A percentile compares a stretch with the other conserved stretches of the same genome.
Conservation (phyloP, 2,329 filamentous ascomycete species). For the Cladosporium sp. region DNA sequence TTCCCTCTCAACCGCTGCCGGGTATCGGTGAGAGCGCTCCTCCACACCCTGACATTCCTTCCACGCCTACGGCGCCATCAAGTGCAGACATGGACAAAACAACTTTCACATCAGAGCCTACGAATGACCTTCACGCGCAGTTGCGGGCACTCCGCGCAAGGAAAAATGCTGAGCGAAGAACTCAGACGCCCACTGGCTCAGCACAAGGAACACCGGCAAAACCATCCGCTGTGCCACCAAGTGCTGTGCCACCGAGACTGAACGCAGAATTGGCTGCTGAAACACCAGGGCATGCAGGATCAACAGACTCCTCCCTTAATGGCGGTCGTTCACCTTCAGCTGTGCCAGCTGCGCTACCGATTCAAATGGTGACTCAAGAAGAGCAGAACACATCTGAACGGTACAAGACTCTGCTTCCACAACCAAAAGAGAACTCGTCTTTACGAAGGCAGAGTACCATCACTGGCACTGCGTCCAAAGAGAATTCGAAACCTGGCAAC, state of each 20-base stretch:
- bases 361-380: conserved; percentile 24
- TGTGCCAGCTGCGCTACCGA: conserved; percentile 28
- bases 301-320: conserved; percentile 16
- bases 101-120: conserved; percentile 13
- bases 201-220: conserved; percentile 1
- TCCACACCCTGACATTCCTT: conserved; percentile 14
- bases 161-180: neutral
- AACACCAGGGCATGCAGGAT: conserved; percentile 13
- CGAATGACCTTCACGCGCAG: conserved; percentile 13
- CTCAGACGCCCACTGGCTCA: neutral
- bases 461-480: conserved; percentile 4
- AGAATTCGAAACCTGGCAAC: conserved; percentile 5
- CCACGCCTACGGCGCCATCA: conserved; percentile 9
- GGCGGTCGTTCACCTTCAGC: conserved; percentile 30
- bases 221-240: conserved; percentile 21
- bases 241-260: conserved; percentile 20
- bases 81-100: neutral
- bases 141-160: conserved; percentile 17
- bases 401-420: conserved; percentile 31
- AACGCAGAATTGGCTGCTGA: conserved; percentile 20
- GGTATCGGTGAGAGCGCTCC: conserved; percentile 27
- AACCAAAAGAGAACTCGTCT: conserved; percentile 1
- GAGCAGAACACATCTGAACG: conserved; percentile 33
- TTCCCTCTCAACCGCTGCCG: conserved; percentile 20
- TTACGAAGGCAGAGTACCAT: conserved; percentile 12